Evolutionary conservation across 225 moss, liverwort and hornwort species (phyloP).

Genomic region (Takakia lepidozioides): DNA sequence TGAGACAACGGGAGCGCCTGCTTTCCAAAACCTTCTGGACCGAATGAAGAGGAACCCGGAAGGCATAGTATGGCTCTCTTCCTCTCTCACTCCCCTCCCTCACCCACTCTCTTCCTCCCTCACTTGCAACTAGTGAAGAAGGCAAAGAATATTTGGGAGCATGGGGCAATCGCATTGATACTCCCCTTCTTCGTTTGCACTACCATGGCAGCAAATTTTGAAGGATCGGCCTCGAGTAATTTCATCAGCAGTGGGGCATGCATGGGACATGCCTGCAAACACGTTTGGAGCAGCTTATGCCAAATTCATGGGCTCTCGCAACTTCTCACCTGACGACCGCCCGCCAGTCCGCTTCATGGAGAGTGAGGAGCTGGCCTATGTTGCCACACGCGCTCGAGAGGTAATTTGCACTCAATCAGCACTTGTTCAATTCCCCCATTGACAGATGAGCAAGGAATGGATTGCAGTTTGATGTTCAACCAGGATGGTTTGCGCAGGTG

Average conservation of each 20-base stretch:
- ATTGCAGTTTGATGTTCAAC: too few relatives aligned
- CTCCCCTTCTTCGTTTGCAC: not conserved
- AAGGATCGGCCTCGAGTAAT: conserved; percentile 73
- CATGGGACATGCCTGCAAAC: conserved; percentile 90
- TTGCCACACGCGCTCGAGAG: conserved; percentile 86
- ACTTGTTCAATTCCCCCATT: too few relatives aligned
- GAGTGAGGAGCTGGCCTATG: conserved; percentile 85
- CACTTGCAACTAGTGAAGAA: too few relatives aligned
- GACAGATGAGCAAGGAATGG: too few relatives aligned
- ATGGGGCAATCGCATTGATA: conserved; percentile 1
- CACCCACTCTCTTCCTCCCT: not conserved
- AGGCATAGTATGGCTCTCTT: conserved; percentile 41
- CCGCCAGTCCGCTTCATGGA: conserved; percentile 84
- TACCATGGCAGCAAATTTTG: conserved; percentile 50
- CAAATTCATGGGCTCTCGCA: conserved; percentile 93
- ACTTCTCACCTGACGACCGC: conserved; percentile 97
- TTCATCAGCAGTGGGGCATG: conserved; percentile 63
- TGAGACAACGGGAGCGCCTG: conserved; percentile 83
- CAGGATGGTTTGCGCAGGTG: conserved; percentile 31
- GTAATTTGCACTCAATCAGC: too few relatives aligned
- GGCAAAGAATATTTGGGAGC: not conserved
- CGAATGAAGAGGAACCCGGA: conserved; percentile 69
- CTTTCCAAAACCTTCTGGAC: conserved; percentile 58
- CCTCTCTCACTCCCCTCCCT: not conserved
- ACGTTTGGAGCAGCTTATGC: conserved; percentile 96